Conservation (phyloP, 129 eudicot genomes). For the Artemisia argyi region DNA sequence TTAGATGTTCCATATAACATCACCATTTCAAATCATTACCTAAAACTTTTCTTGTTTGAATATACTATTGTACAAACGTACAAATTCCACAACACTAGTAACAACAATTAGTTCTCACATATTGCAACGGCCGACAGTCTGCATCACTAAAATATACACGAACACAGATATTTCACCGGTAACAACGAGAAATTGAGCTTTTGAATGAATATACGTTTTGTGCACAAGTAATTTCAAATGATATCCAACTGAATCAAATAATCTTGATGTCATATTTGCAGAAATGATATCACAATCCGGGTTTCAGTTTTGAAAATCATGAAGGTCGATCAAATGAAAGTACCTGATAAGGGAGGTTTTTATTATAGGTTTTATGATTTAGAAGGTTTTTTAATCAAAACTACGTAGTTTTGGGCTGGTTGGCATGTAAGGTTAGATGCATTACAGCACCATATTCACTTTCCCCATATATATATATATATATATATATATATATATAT, state of each 20-base stretch:
- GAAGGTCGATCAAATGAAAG: not conserved
- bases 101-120: not conserved
- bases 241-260: constrained; percentile 7
- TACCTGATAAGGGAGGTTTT: too few species aligned
- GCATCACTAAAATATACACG: not conserved
- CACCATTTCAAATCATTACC: too few species aligned
- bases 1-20: too few species aligned
- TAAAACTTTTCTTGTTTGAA: not conserved
- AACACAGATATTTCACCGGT: too few species aligned
- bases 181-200: not conserved
- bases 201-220: not conserved
- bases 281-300: constrained; percentile 3
- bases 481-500: too few species aligned
- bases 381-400: too few species aligned
- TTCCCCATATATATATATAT: too few species aligned
- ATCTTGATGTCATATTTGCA: not conserved
- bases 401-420: too few species aligned
- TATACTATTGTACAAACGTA: not conserved
- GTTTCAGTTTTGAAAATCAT: constrained; percentile 11
- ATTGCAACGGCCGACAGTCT: not conserved
- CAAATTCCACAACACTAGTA: not conserved
- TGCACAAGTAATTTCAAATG: constrained; percentile 1
- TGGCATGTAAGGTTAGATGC: too few species aligned
- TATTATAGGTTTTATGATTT: too few species aligned
- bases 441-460: too few species aligned